phyloP scores from a whole-genome alignment of 2,329 filamentous ascomycete genomes.

The Aphanoascus verrucosus region DNA sequence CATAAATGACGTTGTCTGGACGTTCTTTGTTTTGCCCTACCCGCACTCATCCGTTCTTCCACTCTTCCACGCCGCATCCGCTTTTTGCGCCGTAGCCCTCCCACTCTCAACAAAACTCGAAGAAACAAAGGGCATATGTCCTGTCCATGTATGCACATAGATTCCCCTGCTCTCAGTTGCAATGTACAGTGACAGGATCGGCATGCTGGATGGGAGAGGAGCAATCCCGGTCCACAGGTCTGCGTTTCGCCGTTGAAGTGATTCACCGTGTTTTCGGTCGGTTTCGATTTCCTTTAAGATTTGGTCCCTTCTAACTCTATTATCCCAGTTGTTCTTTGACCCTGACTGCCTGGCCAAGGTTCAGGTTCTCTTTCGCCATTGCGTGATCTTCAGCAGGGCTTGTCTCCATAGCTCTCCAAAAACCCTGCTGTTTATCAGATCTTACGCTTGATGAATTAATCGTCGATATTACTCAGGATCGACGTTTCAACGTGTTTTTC shows the following conservation, averaged over 20 bases:
- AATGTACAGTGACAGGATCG: slow-evolving; percentile 12
- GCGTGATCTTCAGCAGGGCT: slow-evolving; percentile 5
- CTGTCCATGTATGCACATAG: background rate
- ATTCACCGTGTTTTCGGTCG: background rate
- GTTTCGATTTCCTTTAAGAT: slow-evolving; percentile 4
- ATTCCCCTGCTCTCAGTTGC: slow-evolving; percentile 10
- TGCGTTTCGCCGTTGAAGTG: background rate
- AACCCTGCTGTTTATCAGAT: background rate
- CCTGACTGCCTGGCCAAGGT: background rate
- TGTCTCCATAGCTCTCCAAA: background rate
- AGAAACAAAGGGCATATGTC: background rate
- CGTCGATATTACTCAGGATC: slow-evolving; percentile 3
- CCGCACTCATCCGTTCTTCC: too few species aligned
- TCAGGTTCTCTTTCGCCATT: background rate
- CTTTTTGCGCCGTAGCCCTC: background rate
- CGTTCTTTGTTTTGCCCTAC: too few species aligned
- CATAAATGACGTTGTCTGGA: too few species aligned
- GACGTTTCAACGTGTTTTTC: slow-evolving; percentile 1
- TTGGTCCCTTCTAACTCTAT: background rate
- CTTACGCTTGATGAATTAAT: background rate
- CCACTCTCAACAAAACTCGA: background rate
- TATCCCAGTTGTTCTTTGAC: background rate
- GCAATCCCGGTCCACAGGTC: slow-evolving; percentile 6
- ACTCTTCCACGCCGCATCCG: too few species aligned
- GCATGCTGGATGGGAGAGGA: background rate